Percentiles rank a stretch among this genome's conserved stretches.
These are phyloP conservation scores for Gypsophila paniculata DNA, from an alignment of 179 eudicot genomes.

Conservation along the genomic window DNA sequence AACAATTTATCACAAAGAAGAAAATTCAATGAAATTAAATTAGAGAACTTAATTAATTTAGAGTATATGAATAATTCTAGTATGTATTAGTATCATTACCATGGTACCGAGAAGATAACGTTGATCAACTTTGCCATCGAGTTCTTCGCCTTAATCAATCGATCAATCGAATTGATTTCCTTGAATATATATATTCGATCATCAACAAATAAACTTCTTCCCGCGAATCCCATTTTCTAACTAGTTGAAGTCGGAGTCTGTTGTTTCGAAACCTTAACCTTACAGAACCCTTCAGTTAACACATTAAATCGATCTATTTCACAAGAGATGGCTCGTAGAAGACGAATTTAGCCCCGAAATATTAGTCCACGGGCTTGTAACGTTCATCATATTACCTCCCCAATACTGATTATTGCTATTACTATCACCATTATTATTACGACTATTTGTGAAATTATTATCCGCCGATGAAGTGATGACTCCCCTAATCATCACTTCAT, in stretches of 20 bases:
- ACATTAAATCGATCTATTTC: background rate
- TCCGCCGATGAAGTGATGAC: constrained; percentile 13
- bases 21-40: constrained; percentile 12
- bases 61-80: constrained; percentile 34
- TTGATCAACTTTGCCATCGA: background rate
- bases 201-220: background rate
- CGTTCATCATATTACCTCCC: constrained; percentile 24
- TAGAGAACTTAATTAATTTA: constrained; percentile 10
- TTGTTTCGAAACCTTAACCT: too few species aligned
- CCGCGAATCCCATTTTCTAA: constrained; percentile 14
- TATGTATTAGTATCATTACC: constrained; percentile 27
- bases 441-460: background rate
- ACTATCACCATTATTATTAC: background rate
- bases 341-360: constrained; percentile 45
- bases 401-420: constrained; percentile 30
- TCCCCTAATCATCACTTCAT: constrained; percentile 28
- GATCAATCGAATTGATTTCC: too few species aligned
- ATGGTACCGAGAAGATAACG: background rate
- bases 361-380: constrained; percentile 39
- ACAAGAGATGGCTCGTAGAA: constrained; percentile 31
- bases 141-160: too few species aligned
- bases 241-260: background rate
- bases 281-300: too few species aligned
- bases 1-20: background rate
- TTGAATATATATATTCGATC: background rate